Evolutionary conservation across 352 stramenopile genomes (phyloP).

Genomic region (Phytophthora pinifolia): DNA sequence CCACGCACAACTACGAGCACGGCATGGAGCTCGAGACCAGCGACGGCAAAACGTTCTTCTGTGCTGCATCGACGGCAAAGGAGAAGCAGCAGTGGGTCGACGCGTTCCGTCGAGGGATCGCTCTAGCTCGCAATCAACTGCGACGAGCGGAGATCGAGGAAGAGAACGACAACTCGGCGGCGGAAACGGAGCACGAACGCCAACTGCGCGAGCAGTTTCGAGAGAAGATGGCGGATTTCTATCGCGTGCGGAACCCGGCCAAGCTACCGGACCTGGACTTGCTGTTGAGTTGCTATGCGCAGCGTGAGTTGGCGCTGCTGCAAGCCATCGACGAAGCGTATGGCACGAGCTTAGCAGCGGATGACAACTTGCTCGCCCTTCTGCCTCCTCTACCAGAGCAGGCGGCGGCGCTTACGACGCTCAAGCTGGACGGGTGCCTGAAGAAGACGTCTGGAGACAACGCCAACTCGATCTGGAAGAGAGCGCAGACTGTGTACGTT

Average conservation of each 20-base stretch:
- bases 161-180: background rate
- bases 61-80: conserved; percentile 45
- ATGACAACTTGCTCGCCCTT: conserved; percentile 37
- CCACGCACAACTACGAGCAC: conserved; percentile 47
- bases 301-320: conserved; percentile 45
- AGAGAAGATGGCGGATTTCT: conserved; percentile 50
- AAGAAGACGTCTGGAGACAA: conserved; percentile 28
- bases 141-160: conserved; percentile 10
- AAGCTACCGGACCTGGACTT: conserved; percentile 55
- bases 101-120: conserved; percentile 58
- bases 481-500: conserved; percentile 46
- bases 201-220: conserved; percentile 31
- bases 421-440: conserved; percentile 46
- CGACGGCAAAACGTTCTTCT: conserved; percentile 77
- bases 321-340: conserved; percentile 54
- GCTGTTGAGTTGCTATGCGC: conserved; percentile 45
- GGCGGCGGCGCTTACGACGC: conserved; percentile 28
- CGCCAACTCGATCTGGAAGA: conserved; percentile 35
- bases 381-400: conserved; percentile 35
- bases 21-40: conserved; percentile 70
- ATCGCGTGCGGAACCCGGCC: conserved; percentile 51
- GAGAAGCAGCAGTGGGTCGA: conserved; percentile 68
- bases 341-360: conserved; percentile 27
- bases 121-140: conserved; percentile 21
- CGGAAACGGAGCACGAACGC: conserved; percentile 21